Percentiles rank a stretch among this genome's conserved stretches.
phyloP scores from a whole-genome alignment of 2,329 filamentous ascomycete species.

The Colletotrichum sp. region DNA sequence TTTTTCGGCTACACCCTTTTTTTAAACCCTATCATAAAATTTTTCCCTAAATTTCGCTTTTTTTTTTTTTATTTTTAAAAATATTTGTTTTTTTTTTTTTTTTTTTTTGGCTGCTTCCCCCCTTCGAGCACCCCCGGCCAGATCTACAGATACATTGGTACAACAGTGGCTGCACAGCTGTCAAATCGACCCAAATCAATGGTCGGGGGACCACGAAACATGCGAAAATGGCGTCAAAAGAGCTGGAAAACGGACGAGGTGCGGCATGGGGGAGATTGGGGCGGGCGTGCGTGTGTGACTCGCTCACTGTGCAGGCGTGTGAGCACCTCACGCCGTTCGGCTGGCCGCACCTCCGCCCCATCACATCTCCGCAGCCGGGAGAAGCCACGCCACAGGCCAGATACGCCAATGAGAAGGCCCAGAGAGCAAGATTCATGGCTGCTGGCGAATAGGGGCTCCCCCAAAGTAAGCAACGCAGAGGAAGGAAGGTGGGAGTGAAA shows the following conservation, averaged over 20 bases:
- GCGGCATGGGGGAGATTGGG: conserved; percentile 2
- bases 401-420: neutral
- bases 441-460: neutral
- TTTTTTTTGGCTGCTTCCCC: too few species aligned
- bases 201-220: conserved; percentile 9
- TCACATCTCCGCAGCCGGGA: neutral
- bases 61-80: too few species aligned
- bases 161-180: conserved; percentile 4
- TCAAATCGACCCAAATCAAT: neutral
- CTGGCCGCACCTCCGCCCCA: neutral
- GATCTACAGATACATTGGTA: conserved; percentile 4
- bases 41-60: too few species aligned
- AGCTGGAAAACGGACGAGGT: conserved; percentile 16
- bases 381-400: conserved; percentile 1
- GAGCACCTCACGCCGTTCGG: neutral
- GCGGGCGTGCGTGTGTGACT: conserved; percentile 5
- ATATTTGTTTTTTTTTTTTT: too few species aligned
- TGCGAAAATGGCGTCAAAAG: conserved; percentile 22
- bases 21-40: too few species aligned
- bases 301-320: neutral
- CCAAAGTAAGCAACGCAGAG: conserved; percentile 9
- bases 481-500: conserved; percentile 8
- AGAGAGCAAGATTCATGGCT: neutral
- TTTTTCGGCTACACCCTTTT: too few species aligned
- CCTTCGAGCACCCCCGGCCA: neutral